Percentiles rank a stretch among this genome's conserved stretches.
phyloP scores from a whole-genome alignment of 805 yeast species.

The Candida arabinofermentans region DNA sequence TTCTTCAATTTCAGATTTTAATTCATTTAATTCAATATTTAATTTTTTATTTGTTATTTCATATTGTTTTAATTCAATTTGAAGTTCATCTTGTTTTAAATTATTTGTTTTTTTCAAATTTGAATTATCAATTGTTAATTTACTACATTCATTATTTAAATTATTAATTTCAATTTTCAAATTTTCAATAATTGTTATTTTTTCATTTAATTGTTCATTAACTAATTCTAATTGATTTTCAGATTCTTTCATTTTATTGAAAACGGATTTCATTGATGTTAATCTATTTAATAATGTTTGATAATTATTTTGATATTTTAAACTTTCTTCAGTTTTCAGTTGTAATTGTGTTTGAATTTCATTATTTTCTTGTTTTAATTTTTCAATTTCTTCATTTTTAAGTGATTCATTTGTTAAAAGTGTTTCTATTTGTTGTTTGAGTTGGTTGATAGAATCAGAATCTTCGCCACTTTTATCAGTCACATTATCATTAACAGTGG shows the following conservation, averaged over 20 bases:
- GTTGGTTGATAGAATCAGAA: too few species aligned
- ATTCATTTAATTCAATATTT: constrained; percentile 32
- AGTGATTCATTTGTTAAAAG: not conserved
- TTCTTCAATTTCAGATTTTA: constrained; percentile 34
- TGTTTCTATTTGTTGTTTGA: not conserved
- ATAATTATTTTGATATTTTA: constrained; percentile 54
- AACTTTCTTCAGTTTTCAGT: constrained; percentile 46
- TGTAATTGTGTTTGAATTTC: constrained; percentile 29
- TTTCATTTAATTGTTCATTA: constrained; percentile 43
- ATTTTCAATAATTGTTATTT: constrained; percentile 25
- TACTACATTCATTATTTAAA: constrained; percentile 52
- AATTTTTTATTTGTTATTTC: constrained; percentile 37
- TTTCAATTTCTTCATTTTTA: not conserved
- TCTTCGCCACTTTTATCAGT: not conserved
- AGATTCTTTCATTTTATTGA: constrained; percentile 68
- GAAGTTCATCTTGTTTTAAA: constrained; percentile 37
- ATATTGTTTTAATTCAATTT: constrained; percentile 38
- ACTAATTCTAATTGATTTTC: constrained; percentile 57
- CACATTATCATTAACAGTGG: not conserved
- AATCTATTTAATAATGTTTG: constrained; percentile 58
- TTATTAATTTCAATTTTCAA: constrained; percentile 31
- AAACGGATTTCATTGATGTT: constrained; percentile 70
- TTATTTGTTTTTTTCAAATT: constrained; percentile 36
- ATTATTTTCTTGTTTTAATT: constrained; percentile 2
- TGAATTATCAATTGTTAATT: constrained; percentile 39